These are phyloP conservation scores for Yamadazyma dushanensis DNA, from an alignment of 1,139 yeast species.

Conservation along the genomic window DNA sequence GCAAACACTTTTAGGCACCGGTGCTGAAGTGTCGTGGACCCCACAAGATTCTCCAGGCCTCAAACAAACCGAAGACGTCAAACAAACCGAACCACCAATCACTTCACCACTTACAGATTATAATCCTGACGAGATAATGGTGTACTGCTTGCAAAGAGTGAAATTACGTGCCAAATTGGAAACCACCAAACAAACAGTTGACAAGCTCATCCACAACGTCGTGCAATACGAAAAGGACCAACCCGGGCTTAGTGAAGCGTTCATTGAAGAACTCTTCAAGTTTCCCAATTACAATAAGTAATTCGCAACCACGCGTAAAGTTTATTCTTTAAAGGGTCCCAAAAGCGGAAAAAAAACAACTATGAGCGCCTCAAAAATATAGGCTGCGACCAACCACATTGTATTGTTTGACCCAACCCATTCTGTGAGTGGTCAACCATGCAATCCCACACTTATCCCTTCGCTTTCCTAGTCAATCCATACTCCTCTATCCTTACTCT, in stretches of 20 bases:
- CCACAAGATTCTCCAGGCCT: no score
- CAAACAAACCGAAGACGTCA: no score
- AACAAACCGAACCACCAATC: constrained; percentile 6
- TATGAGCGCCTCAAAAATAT: no score
- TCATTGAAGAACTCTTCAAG: constrained; percentile 52
- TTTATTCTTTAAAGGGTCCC: no score
- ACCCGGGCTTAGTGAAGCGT: constrained; percentile 65
- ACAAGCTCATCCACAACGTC: constrained; percentile 37
- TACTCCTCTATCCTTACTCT: no score
- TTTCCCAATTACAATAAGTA: constrained; percentile 9
- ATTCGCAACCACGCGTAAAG: constrained; percentile 1
- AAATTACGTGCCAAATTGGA: constrained; percentile 48
- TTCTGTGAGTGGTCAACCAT: no score
- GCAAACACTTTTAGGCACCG: constrained; percentile 17
- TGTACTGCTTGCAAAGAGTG: constrained; percentile 35
- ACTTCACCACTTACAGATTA: constrained; percentile 1
- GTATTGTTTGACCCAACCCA: no score
- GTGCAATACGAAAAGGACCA: constrained; percentile 48
- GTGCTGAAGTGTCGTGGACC: no score
- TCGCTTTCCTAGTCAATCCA: no score
- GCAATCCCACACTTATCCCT: no score
- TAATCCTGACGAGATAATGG: constrained; percentile 15
- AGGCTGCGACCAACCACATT: no score
- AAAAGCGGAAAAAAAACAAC: no score
- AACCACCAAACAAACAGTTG: constrained; percentile 47